Base-by-base conservation (phyloP, 1,139 yeast genomes). In the Pichia sp. region DNA sequence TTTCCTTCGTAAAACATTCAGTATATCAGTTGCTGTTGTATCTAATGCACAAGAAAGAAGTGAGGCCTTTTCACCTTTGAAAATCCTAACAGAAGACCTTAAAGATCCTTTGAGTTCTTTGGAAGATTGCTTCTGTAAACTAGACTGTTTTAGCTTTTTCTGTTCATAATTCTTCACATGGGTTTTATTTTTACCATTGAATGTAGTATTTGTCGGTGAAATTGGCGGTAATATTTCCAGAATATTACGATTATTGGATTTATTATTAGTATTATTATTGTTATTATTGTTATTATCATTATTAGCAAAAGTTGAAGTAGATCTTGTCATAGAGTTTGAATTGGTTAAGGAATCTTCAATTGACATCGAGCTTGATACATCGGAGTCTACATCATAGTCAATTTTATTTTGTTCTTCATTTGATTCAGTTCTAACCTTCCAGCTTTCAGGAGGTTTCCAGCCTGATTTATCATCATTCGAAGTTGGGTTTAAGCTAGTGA, bases 1-100 rank as follows among this genome's bases (percentile, higher is more conserved):
- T 37, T 66, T 91, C 84, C 56, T 80, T 73, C 54, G 83, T 82
- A 35, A 83, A 71, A 49, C 74, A 72, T 32, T 74, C 40, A 89
- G 67, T 42, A 91, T 66, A 40, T 86, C 95, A 5, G 79, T 71
- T 0, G 89, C 86, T 0, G 94, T 77, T 3, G 89, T 82, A 44
- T 82, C 85, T 36, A 79, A 63, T 0, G 94, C 55, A 47, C 64
- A 60, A 0, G 63, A 57, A 28, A 61, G 42, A 6, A 59, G 52
- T 9, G 62, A 56, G 54, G 50, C 73, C 20, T 78, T 79, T 19
- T 77, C 79, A 4, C 69, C 67, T 22, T 61, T 59, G 42, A 72
- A 55, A 32, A 75, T 52, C 56, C 59, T 66, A 56, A 44, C 63
- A 57, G 51, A 75, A 55, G 48, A 74, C 70, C 61, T 70, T 56